A percentile compares a stretch with the other conserved stretches of the same genome.
Evolutionary conservation across 2,329 filamentous ascomycete species (phyloP).

Genomic region (Phialemonium atrogriseum): DNA sequence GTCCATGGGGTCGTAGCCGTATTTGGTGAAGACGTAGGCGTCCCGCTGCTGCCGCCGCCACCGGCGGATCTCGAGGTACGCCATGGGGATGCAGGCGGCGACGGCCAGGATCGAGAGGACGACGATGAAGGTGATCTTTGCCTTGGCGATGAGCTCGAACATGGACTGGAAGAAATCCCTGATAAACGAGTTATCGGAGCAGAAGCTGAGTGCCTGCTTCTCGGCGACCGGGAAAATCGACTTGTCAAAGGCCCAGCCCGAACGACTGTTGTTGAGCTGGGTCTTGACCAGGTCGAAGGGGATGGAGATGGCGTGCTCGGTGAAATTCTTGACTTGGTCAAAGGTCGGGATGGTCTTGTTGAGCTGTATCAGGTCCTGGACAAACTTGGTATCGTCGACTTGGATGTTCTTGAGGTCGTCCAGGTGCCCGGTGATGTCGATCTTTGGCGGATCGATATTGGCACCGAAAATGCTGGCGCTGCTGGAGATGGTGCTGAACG

Average conservation of each 20-base stretch:
- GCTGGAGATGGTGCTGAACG: conserved; percentile 44
- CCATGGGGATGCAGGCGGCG: conserved; percentile 69
- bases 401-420: conserved; percentile 61
- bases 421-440: conserved; percentile 61
- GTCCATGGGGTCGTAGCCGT: conserved; percentile 73
- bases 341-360: conserved; percentile 79
- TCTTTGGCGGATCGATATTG: conserved; percentile 22
- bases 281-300: conserved; percentile 77
- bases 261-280: conserved; percentile 62
- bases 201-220: conserved; percentile 80
- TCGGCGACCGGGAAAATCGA: conserved; percentile 72
- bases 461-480: conserved; percentile 40
- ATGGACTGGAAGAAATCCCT: conserved; percentile 75
- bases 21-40: conserved; percentile 54
- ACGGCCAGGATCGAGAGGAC: conserved; percentile 65
- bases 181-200: conserved; percentile 75
- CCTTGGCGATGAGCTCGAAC: conserved; percentile 55
- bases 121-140: conserved; percentile 68
- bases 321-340: conserved; percentile 73
- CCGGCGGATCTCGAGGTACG: conserved; percentile 67
- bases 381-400: conserved; percentile 57
- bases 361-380: conserved; percentile 60
- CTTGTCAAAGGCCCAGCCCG: conserved; percentile 69
- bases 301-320: conserved; percentile 61
- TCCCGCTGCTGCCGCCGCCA: conserved; percentile 68